Percentiles rank a stretch among this genome's conserved stretches.
These are phyloP conservation scores for Neocallimastix lanati DNA, from an alignment of 192 early-diverging fungal species.

Conservation along the genomic window DNA sequence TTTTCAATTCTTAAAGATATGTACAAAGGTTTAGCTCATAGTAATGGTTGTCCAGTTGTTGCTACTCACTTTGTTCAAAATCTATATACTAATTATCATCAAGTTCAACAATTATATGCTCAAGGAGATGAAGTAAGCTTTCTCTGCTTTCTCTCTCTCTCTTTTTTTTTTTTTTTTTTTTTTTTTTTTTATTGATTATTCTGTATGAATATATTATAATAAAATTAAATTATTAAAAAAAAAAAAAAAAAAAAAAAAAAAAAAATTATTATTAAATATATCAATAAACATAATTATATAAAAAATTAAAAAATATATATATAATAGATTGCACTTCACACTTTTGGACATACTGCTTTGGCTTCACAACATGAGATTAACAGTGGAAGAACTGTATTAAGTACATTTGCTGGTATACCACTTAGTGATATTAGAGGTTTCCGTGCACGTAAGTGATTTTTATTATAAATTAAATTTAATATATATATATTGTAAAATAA, in stretches of 20 bases:
- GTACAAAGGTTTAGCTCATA: background rate
- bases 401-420: slow-evolving; percentile 37
- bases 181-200: too few species aligned
- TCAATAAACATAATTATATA: too few species aligned
- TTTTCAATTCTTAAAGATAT: background rate
- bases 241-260: too few species aligned
- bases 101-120: background rate
- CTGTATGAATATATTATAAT: too few species aligned
- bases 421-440: slow-evolving; percentile 34
- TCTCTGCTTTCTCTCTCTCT: too few species aligned
- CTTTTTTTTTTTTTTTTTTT: too few species aligned
- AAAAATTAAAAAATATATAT: too few species aligned
- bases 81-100: background rate
- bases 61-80: background rate
- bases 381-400: slow-evolving; percentile 16
- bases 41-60: background rate
- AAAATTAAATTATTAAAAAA: too few species aligned
- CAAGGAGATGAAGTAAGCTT: background rate
- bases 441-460: slow-evolving; percentile 18
- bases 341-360: background rate
- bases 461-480: background rate
- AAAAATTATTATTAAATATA: too few species aligned
- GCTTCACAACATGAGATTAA: slow-evolving; percentile 12
- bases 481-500: too few species aligned
- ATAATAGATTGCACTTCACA: background rate